Evolutionary conservation across 2,329 filamentous ascomycete genomes (phyloP).

Genomic region (Talaromyces sp.): DNA sequence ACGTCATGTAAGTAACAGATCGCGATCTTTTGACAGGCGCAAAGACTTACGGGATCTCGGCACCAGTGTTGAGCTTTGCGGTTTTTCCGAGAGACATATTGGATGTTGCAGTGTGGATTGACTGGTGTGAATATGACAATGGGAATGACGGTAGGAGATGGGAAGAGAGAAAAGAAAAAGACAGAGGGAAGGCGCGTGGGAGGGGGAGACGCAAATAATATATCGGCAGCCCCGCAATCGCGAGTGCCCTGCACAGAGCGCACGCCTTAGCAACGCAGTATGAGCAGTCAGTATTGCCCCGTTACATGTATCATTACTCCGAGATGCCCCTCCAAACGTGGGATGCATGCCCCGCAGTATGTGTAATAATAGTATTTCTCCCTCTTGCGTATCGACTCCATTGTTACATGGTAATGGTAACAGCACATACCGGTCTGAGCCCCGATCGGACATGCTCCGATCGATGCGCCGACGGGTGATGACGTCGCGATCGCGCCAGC

Average conservation of each 20-base stretch:
- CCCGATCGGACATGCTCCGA: constrained; percentile 9
- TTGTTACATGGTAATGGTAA: not conserved
- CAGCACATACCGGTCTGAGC: not conserved
- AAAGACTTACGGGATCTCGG: constrained; percentile 32
- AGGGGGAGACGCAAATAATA: not conserved
- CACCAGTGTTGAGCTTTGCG: constrained; percentile 33
- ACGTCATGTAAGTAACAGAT: not conserved
- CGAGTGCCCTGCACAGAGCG: not conserved
- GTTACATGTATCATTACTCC: not conserved
- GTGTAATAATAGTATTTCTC: not conserved
- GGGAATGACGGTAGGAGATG: not conserved
- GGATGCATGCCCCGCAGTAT: not conserved
- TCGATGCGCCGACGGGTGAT: not conserved
- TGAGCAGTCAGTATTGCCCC: not conserved
- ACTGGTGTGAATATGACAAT: not conserved
- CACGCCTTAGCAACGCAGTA: not conserved
- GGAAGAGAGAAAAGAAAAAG: not conserved
- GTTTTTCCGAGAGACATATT: constrained; percentile 38
- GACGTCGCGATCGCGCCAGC: not conserved
- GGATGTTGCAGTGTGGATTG: constrained; percentile 3
- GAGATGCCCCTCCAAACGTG: not conserved
- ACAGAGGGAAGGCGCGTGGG: not conserved
- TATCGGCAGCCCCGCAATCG: not conserved
- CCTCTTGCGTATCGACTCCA: not conserved
- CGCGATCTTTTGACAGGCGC: not conserved